Conservation (phyloP, 2,329 filamentous ascomycete genomes). For the Coniochaeta sp. region DNA sequence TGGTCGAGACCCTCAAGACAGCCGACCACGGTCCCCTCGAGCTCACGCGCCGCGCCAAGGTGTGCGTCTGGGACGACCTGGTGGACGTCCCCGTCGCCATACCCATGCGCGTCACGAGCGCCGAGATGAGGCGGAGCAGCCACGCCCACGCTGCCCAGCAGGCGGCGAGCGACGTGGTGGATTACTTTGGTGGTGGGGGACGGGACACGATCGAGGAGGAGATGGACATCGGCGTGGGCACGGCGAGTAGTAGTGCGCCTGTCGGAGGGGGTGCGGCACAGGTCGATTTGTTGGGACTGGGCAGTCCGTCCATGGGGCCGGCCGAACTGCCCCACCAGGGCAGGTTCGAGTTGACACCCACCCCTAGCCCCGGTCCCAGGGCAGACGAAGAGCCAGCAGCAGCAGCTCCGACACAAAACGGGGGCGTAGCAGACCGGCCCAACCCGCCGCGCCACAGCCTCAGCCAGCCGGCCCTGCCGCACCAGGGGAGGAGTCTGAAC, state of each 20-base stretch:
- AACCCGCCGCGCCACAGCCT: conserved; percentile 12
- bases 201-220: conserved; percentile 59
- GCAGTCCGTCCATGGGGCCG: conserved; percentile 37
- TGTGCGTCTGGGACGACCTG: conserved; percentile 96
- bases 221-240: conserved; percentile 79
- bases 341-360: conserved; percentile 59
- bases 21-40: conserved; percentile 89
- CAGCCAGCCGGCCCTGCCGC: conserved; percentile 12
- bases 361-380: conserved; percentile 10
- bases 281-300: conserved; percentile 56
- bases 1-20: conserved; percentile 93
- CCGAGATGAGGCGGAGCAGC: conserved; percentile 71
- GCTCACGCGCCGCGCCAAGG: conserved; percentile 79
- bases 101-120: conserved; percentile 75
- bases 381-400: conserved; percentile 5
- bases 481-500: conserved; percentile 11
- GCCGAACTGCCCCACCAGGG: conserved; percentile 67
- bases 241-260: conserved; percentile 37
- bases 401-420: conserved; percentile 10
- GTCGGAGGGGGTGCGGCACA: conserved; percentile 37
- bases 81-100: conserved; percentile 94
- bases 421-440: conserved; percentile 13
- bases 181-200: conserved; percentile 1
- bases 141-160: conserved; percentile 25
- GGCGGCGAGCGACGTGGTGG: neutral